Percentiles rank a stretch among this genome's conserved stretches.
These are phyloP conservation scores for Nemania diffusa DNA, from an alignment of 2,329 filamentous ascomycete genomes.

Conservation along the genomic window DNA sequence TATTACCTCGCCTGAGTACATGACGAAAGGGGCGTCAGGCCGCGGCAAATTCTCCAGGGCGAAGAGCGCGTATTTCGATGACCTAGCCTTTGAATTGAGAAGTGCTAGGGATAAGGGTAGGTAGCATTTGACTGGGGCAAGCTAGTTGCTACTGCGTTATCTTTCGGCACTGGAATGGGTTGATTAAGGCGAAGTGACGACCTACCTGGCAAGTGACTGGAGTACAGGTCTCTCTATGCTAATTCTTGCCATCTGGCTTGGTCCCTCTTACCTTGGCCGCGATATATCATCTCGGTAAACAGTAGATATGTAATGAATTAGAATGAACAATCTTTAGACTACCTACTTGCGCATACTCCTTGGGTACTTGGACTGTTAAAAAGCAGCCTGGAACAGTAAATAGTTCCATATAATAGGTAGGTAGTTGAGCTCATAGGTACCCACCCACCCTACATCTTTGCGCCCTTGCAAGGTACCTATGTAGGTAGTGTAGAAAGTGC, in stretches of 20 bases:
- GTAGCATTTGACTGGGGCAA: slow-evolving; percentile 12
- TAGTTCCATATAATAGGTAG: no score
- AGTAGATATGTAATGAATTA: not conserved
- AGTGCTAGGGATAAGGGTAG: slow-evolving; percentile 16
- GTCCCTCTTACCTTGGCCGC: not conserved
- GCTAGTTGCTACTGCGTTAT: slow-evolving; percentile 17
- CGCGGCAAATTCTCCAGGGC: slow-evolving; percentile 16
- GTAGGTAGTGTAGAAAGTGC: slow-evolving; percentile 18
- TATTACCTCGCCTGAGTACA: slow-evolving; percentile 7
- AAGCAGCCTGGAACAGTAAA: no score
- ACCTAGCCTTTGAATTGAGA: not conserved
- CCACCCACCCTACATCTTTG: not conserved
- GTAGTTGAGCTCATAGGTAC: not conserved
- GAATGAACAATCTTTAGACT: not conserved
- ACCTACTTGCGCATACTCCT: no score
- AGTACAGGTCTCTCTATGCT: not conserved
- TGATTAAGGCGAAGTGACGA: slow-evolving; percentile 20
- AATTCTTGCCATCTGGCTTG: not conserved
- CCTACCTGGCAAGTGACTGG: slow-evolving; percentile 34
- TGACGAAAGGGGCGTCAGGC: slow-evolving; percentile 12
- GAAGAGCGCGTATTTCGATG: slow-evolving; percentile 1
- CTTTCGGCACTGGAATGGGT: slow-evolving; percentile 26
- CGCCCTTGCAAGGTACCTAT: slow-evolving; percentile 12
- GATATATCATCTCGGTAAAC: not conserved
- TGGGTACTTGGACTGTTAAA: not conserved